phyloP scores from a whole-genome alignment of 768 basidiomycete genomes.

The Trametes maxima region DNA sequence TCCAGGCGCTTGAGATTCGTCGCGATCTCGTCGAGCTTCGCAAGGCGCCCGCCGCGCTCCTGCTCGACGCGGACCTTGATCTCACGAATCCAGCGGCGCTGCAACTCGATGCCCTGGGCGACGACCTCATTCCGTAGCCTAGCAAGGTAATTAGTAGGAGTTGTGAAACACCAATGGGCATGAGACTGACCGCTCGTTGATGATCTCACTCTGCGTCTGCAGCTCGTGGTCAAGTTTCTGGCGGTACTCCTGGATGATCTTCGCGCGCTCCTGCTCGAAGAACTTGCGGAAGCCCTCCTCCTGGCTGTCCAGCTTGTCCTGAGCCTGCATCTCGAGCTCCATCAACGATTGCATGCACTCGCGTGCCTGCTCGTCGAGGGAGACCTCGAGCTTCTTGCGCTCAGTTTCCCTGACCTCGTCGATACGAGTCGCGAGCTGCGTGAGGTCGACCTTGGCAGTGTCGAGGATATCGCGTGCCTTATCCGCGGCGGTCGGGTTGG shows the following conservation, averaged over 20 bases:
- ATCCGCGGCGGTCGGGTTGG: constrained; percentile 65
- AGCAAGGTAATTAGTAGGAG: neutral
- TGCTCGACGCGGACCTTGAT: constrained; percentile 95
- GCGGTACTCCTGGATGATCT: constrained; percentile 76
- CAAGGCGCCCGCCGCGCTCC: constrained; percentile 93
- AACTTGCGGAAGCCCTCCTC: constrained; percentile 84
- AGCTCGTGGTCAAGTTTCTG: constrained; percentile 87
- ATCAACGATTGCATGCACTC: constrained; percentile 83
- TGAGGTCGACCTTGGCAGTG: constrained; percentile 79
- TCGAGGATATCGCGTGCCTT: constrained; percentile 78
- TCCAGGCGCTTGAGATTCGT: constrained; percentile 90
- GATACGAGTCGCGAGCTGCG: constrained; percentile 73
- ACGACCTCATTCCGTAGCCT: constrained; percentile 94
- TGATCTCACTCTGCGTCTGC: constrained; percentile 84
- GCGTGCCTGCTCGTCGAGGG: constrained; percentile 78
- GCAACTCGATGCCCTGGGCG: constrained; percentile 96
- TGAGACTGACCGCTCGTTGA: constrained; percentile 82
- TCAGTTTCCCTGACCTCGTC: constrained; percentile 82
- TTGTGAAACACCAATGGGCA: neutral
- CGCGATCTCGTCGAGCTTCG: constrained; percentile 92
- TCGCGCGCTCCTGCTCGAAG: constrained; percentile 76
- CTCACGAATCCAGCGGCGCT: constrained; percentile 94
- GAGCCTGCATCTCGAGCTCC: constrained; percentile 82
- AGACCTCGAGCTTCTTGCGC: constrained; percentile 59
- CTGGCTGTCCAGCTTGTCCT: constrained; percentile 82